Evolutionary conservation across 2,329 filamentous ascomycete species (phyloP).

Genomic region (Neoarthrinium moseri): DNA sequence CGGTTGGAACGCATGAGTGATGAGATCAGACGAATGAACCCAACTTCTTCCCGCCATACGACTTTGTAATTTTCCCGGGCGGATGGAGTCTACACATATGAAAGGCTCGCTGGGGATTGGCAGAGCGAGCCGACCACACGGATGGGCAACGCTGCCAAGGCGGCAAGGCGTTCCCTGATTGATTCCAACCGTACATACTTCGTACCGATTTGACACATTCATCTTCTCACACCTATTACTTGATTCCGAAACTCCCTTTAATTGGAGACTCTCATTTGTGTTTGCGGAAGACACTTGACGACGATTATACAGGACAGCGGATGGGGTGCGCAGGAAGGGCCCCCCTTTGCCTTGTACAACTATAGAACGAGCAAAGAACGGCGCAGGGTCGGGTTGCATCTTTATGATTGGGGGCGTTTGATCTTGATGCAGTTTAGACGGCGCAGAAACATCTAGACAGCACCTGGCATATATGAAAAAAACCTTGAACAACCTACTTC

Average conservation of each 20-base stretch:
- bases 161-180: background rate
- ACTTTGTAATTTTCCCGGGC: constrained; percentile 21
- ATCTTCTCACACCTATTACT: background rate
- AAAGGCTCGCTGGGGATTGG: background rate
- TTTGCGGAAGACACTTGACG: background rate
- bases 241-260: background rate
- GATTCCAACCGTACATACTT: background rate
- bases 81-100: background rate
- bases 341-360: constrained; percentile 1
- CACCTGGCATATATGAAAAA: background rate
- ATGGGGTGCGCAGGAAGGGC: background rate
- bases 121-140: background rate
- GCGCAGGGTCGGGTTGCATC: constrained; percentile 2
- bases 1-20: constrained; percentile 31
- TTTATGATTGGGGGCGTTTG: background rate
- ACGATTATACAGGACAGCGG: background rate
- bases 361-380: constrained; percentile 8
- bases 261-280: constrained; percentile 5
- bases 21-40: constrained; percentile 14
- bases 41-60: constrained; percentile 16
- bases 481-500: background rate
- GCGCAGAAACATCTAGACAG: background rate
- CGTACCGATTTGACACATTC: background rate
- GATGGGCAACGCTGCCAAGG: background rate
- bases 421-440: constrained; percentile 9